Percentiles rank a stretch among this genome's conserved stretches.
These are phyloP conservation scores for Candida sojae DNA, from an alignment of 1,139 yeast genomes.

Conservation along the genomic window DNA sequence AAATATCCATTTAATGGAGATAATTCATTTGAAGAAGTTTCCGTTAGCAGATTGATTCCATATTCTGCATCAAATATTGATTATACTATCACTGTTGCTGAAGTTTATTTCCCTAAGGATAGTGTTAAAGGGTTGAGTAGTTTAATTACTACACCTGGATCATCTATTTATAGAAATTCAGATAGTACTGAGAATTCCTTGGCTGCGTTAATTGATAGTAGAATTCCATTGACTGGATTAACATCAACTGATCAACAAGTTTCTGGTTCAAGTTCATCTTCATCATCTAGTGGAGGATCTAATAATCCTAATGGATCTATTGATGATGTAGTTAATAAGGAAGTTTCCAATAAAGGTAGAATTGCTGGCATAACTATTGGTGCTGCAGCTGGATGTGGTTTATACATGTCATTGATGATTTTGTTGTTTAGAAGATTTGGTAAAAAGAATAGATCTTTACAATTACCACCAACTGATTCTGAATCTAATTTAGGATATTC, in stretches of 20 bases:
- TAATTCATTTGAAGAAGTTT: conserved; percentile 35
- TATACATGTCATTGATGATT: conserved; percentile 57
- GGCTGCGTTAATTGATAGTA: conserved; percentile 59
- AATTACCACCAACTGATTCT: conserved; percentile 45
- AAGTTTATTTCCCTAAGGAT: conserved; percentile 66
- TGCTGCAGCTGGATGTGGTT: conserved; percentile 64
- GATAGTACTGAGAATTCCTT: conserved; percentile 48
- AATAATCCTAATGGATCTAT: conserved; percentile 40
- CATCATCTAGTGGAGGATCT: conserved; percentile 4
- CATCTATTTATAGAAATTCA: conserved; percentile 53
- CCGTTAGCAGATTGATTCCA: conserved; percentile 66
- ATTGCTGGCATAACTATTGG: conserved; percentile 66
- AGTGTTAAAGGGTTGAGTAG: conserved; percentile 46
- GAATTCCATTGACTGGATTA: conserved; percentile 64
- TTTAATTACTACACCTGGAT: conserved; percentile 42
- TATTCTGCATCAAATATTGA: conserved; percentile 50
- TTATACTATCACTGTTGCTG: conserved; percentile 75
- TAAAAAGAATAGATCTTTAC: conserved; percentile 32
- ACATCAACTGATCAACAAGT: conserved; percentile 16
- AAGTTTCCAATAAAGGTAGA: conserved; percentile 34
- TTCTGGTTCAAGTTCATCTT: conserved; percentile 7
- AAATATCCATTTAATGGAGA: conserved; percentile 49
- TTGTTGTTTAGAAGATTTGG: conserved; percentile 41
- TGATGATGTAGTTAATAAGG: conserved; percentile 27
- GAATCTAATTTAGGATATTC: conserved; percentile 39